Evolutionary conservation across 257 asterid genomes (phyloP), one percentile per base, ranked within the genome.

Genomic region (Solanum bulbocastanum): DNA sequence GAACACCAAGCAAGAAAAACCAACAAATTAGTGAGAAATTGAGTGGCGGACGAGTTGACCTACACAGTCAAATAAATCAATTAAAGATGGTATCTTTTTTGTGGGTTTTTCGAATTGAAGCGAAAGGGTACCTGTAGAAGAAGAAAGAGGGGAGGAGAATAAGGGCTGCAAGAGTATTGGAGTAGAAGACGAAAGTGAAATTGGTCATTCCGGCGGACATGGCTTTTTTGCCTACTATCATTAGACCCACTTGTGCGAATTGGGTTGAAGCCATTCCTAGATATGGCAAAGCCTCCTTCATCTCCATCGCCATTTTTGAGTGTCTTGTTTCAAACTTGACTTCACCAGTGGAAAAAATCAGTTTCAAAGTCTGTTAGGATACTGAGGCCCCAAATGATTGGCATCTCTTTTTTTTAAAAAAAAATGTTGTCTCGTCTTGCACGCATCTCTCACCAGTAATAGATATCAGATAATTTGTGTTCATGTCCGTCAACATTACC

Each of bases 161-260:
- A 23, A 95, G 68, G 84, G 98, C 89, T 42, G 99, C 98, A 86
- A 96, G 99, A 86, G 96, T 92, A 49, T 96, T 96, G 90, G 99
- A 96, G 90, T 95, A 96, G 85, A 94, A 95, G 84, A 95, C 95
- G 42, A 95, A 94, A 36, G 92, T 91, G 93, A 89, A 96, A 87
- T 92, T 96, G 62, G 98, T 94, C 98, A 96, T 96, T 78, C 99
- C 99, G 87, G 73, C 89, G 6, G 98, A 93, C 92, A 95, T 91
- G 79, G 98, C 99, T 87, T 88, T 87, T 91, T 96, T 95, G 94
- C 97, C 91, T 66, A 96, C 91, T 14, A 95, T 90, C 22, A 96
- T 93, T 79, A 96, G 79, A 15, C 96, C 98, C 3, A 95, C 98
- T 90, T 96, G 99, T 5, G 96, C 98, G 18, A 90, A 92, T 71